Percentiles rank a stretch among this genome's conserved stretches.
Conservation (phyloP, 139 green algal species). For the Desmodesmus armatus region DNA sequence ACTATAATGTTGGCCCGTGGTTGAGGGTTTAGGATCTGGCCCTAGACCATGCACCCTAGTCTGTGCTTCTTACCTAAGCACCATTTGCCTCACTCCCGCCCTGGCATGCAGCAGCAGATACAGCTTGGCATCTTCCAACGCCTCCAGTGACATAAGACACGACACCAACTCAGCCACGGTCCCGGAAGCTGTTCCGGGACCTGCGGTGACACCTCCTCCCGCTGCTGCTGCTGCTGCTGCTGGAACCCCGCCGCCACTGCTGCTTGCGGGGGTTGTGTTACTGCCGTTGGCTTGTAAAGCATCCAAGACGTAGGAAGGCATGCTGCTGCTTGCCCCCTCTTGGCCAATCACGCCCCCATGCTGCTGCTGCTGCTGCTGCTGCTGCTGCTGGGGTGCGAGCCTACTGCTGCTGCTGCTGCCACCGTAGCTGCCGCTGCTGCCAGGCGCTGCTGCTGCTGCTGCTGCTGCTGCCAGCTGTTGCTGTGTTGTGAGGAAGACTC, state of each 20-base stretch:
- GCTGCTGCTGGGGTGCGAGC: conserved; percentile 8
- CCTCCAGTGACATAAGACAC: conserved; percentile 60
- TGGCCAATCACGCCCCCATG: too few species aligned
- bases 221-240: conserved; percentile 24
- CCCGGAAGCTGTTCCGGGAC: background rate
- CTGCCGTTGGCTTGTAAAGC: too few species aligned
- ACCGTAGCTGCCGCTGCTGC: background rate
- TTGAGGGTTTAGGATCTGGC: too few species aligned
- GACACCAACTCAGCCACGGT: conserved; percentile 38
- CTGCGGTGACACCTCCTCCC: background rate
- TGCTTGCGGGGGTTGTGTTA: too few species aligned
- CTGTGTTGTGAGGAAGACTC: too few species aligned
- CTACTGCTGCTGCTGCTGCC: background rate
- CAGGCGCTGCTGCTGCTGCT: conserved; percentile 14
- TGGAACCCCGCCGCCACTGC: background rate
- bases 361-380: conserved; percentile 19
- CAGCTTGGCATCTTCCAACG: conserved; percentile 51
- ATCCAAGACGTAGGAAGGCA: too few species aligned
- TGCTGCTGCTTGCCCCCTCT: too few species aligned
- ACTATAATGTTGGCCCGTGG: too few species aligned
- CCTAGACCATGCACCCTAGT: too few species aligned
- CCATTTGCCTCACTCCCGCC: conserved; percentile 19
- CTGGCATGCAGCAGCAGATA: conserved; percentile 53
- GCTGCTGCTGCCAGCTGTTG: conserved; percentile 30
- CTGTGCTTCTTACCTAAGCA: conserved; percentile 4